Evolutionary conservation across 78 protist genomes (phyloP), one percentile per base, ranked within the genome.

Genomic region (slime mould (Dictyostelium discoideum)): DNA sequence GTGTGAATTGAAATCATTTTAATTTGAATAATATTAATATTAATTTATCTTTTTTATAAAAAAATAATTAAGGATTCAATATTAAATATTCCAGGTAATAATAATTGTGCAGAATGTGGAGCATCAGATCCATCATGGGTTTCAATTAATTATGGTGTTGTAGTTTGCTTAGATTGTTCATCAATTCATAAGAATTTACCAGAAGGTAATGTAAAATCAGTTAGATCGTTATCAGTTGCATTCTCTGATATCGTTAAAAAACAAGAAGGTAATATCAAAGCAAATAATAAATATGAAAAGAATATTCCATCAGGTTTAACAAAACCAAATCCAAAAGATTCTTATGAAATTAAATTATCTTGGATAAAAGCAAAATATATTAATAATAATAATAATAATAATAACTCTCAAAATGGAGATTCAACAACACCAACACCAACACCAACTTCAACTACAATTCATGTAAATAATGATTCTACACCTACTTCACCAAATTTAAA

Each of bases 51-150:
- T 76, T 1, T 37, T 20, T 46, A 32, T 46, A n/a, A n/a, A n/a
- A n/a, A n/a, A n/a, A n/a, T n/a, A n/a, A 7, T 46, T 46, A 16
- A 79, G 84, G 84, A 46, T 22, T 79, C 84, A 79, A 79, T 39
- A 11, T 79, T 44, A 44, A 44, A 79, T 79, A 79, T 79, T 22
- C 72, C 86, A 54, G 77, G 39, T 18, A 84, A 84, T 39, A 84
- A 84, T 16, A 3, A 32, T 40, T 93, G 96, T 77, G 92, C 96
- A 2, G 96, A 93, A 32, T 93, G 96, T 60, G 96, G 92, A 22
- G 93, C 93, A 29, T 10, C 67, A 5, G 93, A 93, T 63, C 93
- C 92, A 78, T 39, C 72, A 9, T 93, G 96, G 96, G 85, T 86
- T 22, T 87, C 92, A 57, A 80, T 60, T 13, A 85, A 76, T 46